phyloP scores from a whole-genome alignment of 768 basidiomycete species.

The Suillus subalutaceus region DNA sequence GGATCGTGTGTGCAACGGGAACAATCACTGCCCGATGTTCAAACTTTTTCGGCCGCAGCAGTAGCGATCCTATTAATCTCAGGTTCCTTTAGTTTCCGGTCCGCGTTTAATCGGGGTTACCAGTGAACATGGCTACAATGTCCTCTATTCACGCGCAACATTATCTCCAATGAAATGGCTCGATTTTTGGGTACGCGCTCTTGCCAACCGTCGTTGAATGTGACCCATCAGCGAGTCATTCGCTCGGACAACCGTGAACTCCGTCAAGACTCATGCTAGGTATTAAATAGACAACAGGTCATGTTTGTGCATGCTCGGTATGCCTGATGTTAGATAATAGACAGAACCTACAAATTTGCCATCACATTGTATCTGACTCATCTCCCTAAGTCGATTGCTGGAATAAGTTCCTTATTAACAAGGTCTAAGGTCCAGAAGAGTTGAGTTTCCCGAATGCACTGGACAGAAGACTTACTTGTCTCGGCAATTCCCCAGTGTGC shows the following conservation, averaged over 20 bases:
- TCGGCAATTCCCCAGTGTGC: background rate
- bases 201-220: background rate
- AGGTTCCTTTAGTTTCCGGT: background rate
- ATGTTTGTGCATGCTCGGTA: background rate
- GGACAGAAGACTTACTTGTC: background rate
- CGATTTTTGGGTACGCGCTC: background rate
- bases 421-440: background rate
- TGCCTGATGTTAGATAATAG: too few relatives aligned
- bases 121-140: background rate
- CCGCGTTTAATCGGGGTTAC: background rate
- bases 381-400: too few relatives aligned
- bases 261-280: background rate
- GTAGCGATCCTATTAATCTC: background rate
- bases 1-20: background rate
- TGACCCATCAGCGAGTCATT: background rate
- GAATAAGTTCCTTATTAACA: background rate
- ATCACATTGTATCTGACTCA: too few relatives aligned
- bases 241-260: background rate
- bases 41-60: background rate
- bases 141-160: background rate
- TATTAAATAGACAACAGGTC: background rate
- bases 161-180: background rate
- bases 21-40: background rate
- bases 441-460: background rate
- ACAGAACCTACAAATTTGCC: too few relatives aligned